These are phyloP conservation scores for Cryptococcus amylolentus DNA, from an alignment of 1,284 basidiomycete species.

Conservation along the genomic window DNA sequence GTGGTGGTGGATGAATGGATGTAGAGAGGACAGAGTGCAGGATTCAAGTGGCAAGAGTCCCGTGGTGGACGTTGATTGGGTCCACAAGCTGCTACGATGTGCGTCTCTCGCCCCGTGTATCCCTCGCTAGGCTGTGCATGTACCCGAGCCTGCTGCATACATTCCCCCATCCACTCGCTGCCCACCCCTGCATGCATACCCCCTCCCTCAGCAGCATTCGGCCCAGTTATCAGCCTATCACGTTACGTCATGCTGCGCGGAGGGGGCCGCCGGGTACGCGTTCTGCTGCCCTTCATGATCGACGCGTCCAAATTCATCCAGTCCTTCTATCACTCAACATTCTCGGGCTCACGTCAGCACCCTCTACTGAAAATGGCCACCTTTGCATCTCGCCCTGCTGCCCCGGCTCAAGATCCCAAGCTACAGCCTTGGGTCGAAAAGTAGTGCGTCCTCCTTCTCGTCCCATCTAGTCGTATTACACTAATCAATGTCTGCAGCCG, in stretches of 20 bases:
- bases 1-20: neutral
- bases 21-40: neutral
- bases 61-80: neutral
- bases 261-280: no score
- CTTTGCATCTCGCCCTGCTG: conserved; percentile 23
- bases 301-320: neutral
- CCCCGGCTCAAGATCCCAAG: conserved; percentile 53
- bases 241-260: neutral
- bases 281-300: neutral
- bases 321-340: neutral
- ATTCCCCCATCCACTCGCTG: no score
- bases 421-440: conserved; percentile 97
- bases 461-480: neutral
- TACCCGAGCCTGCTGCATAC: no score
- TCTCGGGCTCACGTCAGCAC: conserved; percentile 11
- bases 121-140: neutral
- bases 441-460: conserved; percentile 60
- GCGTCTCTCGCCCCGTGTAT: neutral
- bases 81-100: neutral
- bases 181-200: neutral
- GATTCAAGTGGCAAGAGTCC: neutral
- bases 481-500: conserved; percentile 58
- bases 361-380: conserved; percentile 13
- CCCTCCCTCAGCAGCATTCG: neutral
- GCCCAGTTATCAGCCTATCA: neutral